Conservation (phyloP, 2,329 filamentous ascomycete genomes). For the Helminthosporium solani region DNA sequence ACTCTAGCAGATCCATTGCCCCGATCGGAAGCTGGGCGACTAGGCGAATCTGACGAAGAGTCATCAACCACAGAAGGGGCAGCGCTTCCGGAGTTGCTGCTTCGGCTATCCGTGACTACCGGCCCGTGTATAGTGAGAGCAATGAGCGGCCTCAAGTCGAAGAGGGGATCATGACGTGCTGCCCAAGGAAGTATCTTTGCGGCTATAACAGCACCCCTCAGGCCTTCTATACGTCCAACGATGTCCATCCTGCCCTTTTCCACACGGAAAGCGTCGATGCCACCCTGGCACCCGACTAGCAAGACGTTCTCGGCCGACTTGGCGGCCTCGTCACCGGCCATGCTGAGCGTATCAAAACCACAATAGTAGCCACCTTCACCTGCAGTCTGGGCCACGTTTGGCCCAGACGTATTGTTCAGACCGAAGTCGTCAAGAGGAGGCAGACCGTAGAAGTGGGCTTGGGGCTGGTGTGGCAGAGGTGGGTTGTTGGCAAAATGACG, state of each 20-base stretch:
- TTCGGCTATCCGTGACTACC: constrained; percentile 53
- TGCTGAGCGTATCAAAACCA: constrained; percentile 70
- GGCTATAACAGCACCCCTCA: constrained; percentile 76
- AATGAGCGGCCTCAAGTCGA: constrained; percentile 68
- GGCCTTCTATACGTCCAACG: constrained; percentile 69
- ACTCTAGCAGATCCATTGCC: constrained; percentile 41
- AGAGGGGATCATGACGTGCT: constrained; percentile 53
- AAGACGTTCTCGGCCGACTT: constrained; percentile 62
- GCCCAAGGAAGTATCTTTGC: constrained; percentile 81
- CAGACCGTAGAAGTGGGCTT: constrained; percentile 74
- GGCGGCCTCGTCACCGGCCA: constrained; percentile 47
- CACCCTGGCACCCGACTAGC: constrained; percentile 77
- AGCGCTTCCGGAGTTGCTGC: constrained; percentile 35
- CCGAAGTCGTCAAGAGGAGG: constrained; percentile 72
- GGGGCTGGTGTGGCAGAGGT: constrained; percentile 72
- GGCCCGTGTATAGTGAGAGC: constrained; percentile 81
- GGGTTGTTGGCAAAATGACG: constrained; percentile 53
- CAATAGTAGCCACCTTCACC: constrained; percentile 75
- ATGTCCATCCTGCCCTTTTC: constrained; percentile 70
- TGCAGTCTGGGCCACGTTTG: constrained; percentile 53
- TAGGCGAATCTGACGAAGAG: constrained; percentile 38
- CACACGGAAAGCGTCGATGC: constrained; percentile 72
- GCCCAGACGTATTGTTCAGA: constrained; percentile 48
- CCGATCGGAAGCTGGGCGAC: constrained; percentile 34
- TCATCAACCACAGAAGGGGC: constrained; percentile 42